Evolutionary conservation across 305 asterid genomes (phyloP), one percentile per base, ranked within the genome.

Genomic region (Fraxinus dipetala): DNA sequence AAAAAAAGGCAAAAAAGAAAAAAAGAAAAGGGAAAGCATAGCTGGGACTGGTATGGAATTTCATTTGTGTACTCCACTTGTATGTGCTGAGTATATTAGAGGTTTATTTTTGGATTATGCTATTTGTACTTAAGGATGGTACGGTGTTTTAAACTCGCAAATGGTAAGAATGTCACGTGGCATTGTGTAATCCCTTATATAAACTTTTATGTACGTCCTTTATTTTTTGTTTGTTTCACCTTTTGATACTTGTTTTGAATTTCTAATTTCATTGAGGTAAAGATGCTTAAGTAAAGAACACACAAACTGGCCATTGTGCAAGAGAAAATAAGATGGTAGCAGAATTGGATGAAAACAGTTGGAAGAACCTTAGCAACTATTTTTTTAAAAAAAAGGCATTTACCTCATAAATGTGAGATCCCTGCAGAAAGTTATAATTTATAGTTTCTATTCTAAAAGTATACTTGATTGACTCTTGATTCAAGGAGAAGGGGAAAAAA

Each of bases 41-140:
- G 83, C 74, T 69, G 45, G 48, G 72, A 28, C 18, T 74, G n/a
- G 14, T 85, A 30, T 61, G 24, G 22, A 28, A 40, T 75, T 35
- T 8, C 76, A 18, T 14, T 35, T 22, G 7, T 69, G 74, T 4
- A 3, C 56, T 78, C 56, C 13, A 4, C 75, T 40, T 45, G 78
- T 18, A 35, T 54, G 18, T 81, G 24, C 36, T 43, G 14, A 78
- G 38, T 73, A 63, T 73, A 63, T 40, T 61, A 32, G 43, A 61
- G 51, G 2, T 24, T 26, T 28, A 14, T 43, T 3, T 2, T 38
- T 38, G 13, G 45, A 38, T 38, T 38, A 38, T 38, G 13, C 45
- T 38, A 38, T 38, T 38, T 38, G 45, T 7, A 38, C 13, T 7
- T 38, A 38, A 1, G 8, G 8, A 38, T 38, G 45, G 11, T 1